Evolutionary conservation across 2,329 filamentous ascomycete species (phyloP).

Genomic region (Ceratocystis harringtonii): DNA sequence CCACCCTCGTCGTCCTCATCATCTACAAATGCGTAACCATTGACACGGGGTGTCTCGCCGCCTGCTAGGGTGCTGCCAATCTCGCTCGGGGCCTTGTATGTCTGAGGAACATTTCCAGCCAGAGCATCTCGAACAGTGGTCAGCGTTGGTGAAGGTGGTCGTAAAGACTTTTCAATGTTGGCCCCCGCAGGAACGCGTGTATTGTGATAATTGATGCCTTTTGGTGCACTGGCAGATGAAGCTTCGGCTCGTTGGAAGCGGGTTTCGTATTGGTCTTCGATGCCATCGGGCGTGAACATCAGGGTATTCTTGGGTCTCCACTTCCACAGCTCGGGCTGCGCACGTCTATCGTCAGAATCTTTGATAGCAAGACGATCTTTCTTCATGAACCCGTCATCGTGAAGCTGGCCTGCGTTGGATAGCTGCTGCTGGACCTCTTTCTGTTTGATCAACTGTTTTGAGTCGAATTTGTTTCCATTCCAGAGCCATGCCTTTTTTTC

Average conservation of each 20-base stretch:
- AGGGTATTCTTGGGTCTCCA: conserved; percentile 61
- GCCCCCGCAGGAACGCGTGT: conserved; percentile 40
- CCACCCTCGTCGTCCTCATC: conserved; percentile 43
- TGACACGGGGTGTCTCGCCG: conserved; percentile 69
- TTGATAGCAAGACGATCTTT: conserved; percentile 47
- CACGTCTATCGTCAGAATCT: conserved; percentile 55
- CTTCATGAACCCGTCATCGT: conserved; percentile 40
- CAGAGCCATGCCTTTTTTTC: conserved; percentile 85
- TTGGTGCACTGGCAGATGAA: conserved; percentile 58
- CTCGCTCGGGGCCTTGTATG: conserved; percentile 44
- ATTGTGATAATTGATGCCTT: conserved; percentile 64
- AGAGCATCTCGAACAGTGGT: conserved; percentile 77
- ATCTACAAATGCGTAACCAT: conserved; percentile 89
- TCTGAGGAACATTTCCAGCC: conserved; percentile 49
- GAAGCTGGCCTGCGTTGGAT: conserved; percentile 30
- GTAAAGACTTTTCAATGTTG: conserved; percentile 27
- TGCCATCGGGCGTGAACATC: conserved; percentile 66
- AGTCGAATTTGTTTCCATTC: conserved; percentile 70
- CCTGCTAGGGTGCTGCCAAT: conserved; percentile 27
- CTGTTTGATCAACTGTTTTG: conserved; percentile 61
- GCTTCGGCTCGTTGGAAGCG: conserved; percentile 53
- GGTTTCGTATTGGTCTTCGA: conserved; percentile 46
- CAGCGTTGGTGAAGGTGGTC: conserved; percentile 64
- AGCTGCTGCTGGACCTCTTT: conserved; percentile 45
- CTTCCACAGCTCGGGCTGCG: conserved; percentile 63